phyloP scores from a whole-genome alignment of 441 rosid species.

The Cnidoscolus chayamansa region DNA sequence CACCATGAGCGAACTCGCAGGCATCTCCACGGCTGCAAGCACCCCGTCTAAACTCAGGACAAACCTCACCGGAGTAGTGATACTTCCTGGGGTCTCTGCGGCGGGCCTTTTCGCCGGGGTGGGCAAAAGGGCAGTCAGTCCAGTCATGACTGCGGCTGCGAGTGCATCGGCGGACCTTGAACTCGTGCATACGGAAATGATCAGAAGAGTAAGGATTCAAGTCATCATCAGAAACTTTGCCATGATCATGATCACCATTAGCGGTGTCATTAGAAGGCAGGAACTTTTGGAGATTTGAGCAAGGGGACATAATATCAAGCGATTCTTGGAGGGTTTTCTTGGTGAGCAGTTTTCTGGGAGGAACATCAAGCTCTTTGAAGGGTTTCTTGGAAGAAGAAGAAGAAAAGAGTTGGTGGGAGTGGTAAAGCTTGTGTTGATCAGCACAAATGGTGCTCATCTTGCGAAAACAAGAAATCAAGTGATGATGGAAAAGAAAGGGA shows the following conservation, averaged over 20 bases:
- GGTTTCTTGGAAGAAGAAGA: slow-evolving; percentile 19
- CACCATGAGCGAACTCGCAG: slow-evolving; percentile 87
- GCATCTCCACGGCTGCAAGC: slow-evolving; percentile 73
- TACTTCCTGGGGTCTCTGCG: slow-evolving; percentile 72
- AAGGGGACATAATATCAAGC: slow-evolving; percentile 10
- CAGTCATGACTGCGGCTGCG: slow-evolving; percentile 90
- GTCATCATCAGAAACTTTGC: slow-evolving; percentile 26
- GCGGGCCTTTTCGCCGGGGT: slow-evolving; percentile 81
- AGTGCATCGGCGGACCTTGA: slow-evolving; percentile 82
- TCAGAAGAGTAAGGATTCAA: slow-evolving; percentile 68
- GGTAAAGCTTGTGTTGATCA: slow-evolving; percentile 44
- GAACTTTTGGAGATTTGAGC: slow-evolving; percentile 32
- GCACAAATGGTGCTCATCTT: slow-evolving; percentile 43
- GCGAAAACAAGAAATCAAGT: not conserved
- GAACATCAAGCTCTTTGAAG: slow-evolving; percentile 45
- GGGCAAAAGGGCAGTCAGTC: slow-evolving; percentile 91
- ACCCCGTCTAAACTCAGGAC: slow-evolving; percentile 64
- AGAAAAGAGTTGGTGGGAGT: slow-evolving; percentile 29
- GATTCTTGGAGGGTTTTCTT: slow-evolving; percentile 17
- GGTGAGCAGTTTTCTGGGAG: slow-evolving; percentile 52
- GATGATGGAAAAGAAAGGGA: not conserved
- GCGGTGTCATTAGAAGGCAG: slow-evolving; percentile 38
- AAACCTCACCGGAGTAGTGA: slow-evolving; percentile 57
- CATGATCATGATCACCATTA: not conserved
- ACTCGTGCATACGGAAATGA: slow-evolving; percentile 83